These are phyloP conservation scores for Marchantia paleacea DNA, from an alignment of 225 moss, liverwort and hornwort species.

Conservation along the genomic window DNA sequence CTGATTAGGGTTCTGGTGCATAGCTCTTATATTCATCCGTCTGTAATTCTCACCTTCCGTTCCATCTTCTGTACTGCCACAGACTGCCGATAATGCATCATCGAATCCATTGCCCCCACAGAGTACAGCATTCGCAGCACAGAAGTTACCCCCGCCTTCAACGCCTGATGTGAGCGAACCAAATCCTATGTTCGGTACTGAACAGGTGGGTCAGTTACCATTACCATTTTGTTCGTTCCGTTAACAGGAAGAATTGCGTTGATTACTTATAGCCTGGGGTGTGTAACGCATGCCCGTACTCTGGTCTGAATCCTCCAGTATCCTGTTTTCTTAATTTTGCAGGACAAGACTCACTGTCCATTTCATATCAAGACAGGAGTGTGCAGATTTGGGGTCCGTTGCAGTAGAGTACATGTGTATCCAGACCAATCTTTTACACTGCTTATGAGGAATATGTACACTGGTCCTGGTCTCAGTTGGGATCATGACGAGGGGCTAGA, in stretches of 20 bases:
- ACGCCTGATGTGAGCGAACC: conserved; percentile 45
- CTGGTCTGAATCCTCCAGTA: too few species aligned
- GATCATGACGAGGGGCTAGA: conserved; percentile 92
- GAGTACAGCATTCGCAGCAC: conserved; percentile 70
- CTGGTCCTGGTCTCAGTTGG: conserved; percentile 88
- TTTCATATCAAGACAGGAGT: conserved; percentile 99
- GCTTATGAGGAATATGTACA: conserved; percentile 95
- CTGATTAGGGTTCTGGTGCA: not conserved
- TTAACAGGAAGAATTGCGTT: not conserved
- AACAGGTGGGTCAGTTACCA: conserved; percentile 55
- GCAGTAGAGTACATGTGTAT: conserved; percentile 92
- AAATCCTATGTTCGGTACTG: conserved; percentile 71
- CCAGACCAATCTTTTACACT: conserved; percentile 84
- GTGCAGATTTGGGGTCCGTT: conserved; percentile 92
- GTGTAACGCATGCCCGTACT: not conserved
- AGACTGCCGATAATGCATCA: conserved; percentile 49
- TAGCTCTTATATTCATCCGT: not conserved
- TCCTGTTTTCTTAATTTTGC: conserved; percentile 11
- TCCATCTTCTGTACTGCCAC: not conserved
- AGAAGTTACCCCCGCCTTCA: conserved; percentile 33
- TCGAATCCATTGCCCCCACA: conserved; percentile 97
- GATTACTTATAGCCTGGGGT: not conserved
- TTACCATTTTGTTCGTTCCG: not conserved
- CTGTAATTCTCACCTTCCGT: not conserved
- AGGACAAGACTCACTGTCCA: conserved; percentile 93